Percentiles rank a stretch among this genome's conserved stretches.
Conservation (phyloP, 2,329 filamentous ascomycete genomes). For the Simplicillium sp. region DNA sequence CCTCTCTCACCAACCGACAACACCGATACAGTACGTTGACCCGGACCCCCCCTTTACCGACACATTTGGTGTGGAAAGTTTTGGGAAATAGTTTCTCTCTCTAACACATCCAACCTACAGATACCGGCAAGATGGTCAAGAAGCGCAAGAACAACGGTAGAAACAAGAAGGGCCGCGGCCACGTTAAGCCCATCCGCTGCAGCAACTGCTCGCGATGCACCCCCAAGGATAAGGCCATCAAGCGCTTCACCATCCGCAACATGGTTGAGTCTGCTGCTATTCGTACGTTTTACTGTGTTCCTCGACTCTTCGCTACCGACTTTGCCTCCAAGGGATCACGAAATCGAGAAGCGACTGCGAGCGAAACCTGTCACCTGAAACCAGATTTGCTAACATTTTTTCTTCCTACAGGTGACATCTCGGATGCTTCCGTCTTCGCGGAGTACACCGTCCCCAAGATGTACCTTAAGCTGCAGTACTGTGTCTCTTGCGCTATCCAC, state of each 20-base stretch:
- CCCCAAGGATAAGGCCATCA: constrained; percentile 99
- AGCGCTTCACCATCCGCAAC: constrained; percentile 99
- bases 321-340: constrained; percentile 5
- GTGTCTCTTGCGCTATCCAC: constrained; percentile 99
- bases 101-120: constrained; percentile 24
- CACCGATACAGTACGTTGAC: not conserved
- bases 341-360: not conserved
- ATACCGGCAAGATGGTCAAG: constrained; percentile 60
- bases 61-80: constrained; percentile 2
- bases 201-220: constrained; percentile 73
- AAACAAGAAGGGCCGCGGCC: constrained; percentile 99
- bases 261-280: constrained; percentile 99
- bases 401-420: constrained; percentile 81
- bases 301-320: constrained; percentile 2
- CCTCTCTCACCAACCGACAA: not conserved
- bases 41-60: not conserved
- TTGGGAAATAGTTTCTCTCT: constrained; percentile 3
- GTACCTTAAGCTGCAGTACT: constrained; percentile 99
- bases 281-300: constrained; percentile 57
- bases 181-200: constrained; percentile 96
- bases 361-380: not conserved
- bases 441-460: constrained; percentile 99
- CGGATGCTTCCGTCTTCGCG: constrained; percentile 96
- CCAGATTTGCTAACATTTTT: constrained; percentile 7
- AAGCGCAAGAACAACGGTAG: constrained; percentile 76